Evolutionary conservation across 768 basidiomycete species (phyloP), one percentile per base, ranked within the genome.

Genomic region (Mycena haematopus): DNA sequence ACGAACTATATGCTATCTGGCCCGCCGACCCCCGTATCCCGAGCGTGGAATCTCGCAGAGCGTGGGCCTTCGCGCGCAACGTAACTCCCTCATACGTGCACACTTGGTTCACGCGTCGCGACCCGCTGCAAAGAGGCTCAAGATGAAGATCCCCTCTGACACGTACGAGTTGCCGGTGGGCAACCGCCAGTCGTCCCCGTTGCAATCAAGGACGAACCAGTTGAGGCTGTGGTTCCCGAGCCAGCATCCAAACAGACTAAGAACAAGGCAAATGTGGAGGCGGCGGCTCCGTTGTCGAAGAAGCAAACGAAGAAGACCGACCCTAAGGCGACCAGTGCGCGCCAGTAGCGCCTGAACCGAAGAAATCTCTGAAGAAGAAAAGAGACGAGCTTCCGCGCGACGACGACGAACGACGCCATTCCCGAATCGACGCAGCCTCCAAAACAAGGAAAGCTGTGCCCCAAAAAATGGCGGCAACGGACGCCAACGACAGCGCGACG

Each of bases 31-130:
- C 65, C 46, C 75, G 79, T 22, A 76, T 77, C 21, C 80, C 79
- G 0, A 71, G 77, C n/a, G 62, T 68, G 10, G 64, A 65, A 10
- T 80, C 79, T 25, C 74, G 79, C 5, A 72, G 74, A 14, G 72
- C 74, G 9, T 80, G 80, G 80, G 74, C 77, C 6, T 65, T 72
- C 19, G 79, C 79, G 9, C 74, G 79, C 13, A 73, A 74, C 42
- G 47, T 80, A 53, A 70, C 73, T 27, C 78, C 77, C 7, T 60
- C 36, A 6, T 60, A 67, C 19, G 77, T 80, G 1, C 69, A 80
- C 62, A 68, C 62, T 13, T 82, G 80, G 79, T 80, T 75, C 73
- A 74, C 75, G 53, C 72, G 76, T 25, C 75, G 76, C 74, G 75
- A 40, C 67, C 59, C 15, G 27, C 64, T 24, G 75, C 74, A 5